Base-by-base conservation (phyloP, 352 stramenopile genomes). In the Globisporangium echinulatum region DNA sequence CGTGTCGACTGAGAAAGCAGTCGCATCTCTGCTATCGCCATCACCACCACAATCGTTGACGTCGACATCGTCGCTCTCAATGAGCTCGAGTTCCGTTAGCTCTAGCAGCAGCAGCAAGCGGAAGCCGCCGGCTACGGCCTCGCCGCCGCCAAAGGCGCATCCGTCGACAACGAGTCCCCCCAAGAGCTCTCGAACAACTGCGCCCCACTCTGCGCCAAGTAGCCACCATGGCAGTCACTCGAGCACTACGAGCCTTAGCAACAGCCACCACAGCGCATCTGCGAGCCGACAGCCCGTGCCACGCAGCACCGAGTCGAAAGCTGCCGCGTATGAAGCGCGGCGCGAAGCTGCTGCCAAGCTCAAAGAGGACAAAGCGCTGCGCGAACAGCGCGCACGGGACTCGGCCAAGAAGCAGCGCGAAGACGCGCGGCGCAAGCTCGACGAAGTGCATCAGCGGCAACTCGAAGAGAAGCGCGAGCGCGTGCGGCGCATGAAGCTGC, bases 381-480 rank as follows among this genome's bases (percentile, higher is more conserved):
- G 82, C 15, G 79, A 88, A 44, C 61, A 88, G 38, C 76, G 75
- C 10, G 79, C 71, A 3, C 82, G 79, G 2, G 79, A 90, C 42
- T 63, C 75, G 36, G 82, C 76, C 2, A 74, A 78, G 40, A 89
- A 90, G 50, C 73, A 87, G 56, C 78, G 80, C 15, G 80, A 92
- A 49, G 72, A 87, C 19, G 67, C 78, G 1, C 73, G 76, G 36
- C 76, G 78, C 49, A 70, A 90, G 59, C 67, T 90, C 7, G 80
- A 90, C 53, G 73, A 85, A 52, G 71, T 64, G 3, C 79, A 92
- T 25, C 74, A 88, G 14, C 72, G 77, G 61, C 76, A 92, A 36
- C 72, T 87, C 52, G 82, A 86, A 15, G 78, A 82, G 54, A 90
- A 86, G 49, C 72, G 71, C 36, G 79, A 90, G 63, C 79, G 78